Evolutionary conservation across 2,329 filamentous ascomycete species (phyloP), one percentile per base, ranked within the genome.

Genomic region (Chaetothyriales sp.): DNA sequence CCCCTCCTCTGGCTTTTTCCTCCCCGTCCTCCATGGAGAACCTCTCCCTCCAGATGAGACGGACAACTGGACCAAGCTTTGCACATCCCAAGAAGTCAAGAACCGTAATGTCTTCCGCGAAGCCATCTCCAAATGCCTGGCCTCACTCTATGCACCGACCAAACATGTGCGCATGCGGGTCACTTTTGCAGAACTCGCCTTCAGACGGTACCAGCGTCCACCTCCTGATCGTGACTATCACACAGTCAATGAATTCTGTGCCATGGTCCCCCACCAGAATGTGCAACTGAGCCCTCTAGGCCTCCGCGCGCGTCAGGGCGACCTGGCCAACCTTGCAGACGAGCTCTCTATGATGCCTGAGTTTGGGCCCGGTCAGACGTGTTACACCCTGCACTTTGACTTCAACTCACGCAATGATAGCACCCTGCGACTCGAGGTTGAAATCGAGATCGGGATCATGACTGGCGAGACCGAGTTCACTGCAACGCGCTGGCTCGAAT

Each of bases 361-460:
- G 39, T 44, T 61, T 58, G 5, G 54, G 65, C 18, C 57, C 7
- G 55, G 60, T 6, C 62, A 63, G 19, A 64, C 64, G 6, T 58
- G 58, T 2, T 69, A 67, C 52, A 66, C 67, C 1, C 67, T 67
- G 1, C 67, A 64, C 39, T 68, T 72, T 46, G 68, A 71, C 44
- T 70, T 71, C 25, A 25, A 59, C 12, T 63, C 59, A 2, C 49
- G 52, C 15, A 58, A 63, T 26, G 59, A 56, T 3, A 56, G 50
- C 19, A 52, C 62, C 20, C 61, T 71, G 19, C 65, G 66, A 10
- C 57, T 71, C 9, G 68, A 71, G 51, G 63, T 63, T 3, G 62
- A 55, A 25, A 53, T 59, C 43, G 20, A 48, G 18, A 50, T 51
- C 6, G 49, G 50, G 9, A 49, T 43, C 15, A 48, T 53, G 10